Conservation (phyloP, 1,284 basidiomycete genomes). For the Coriolopsis trogii region DNA sequence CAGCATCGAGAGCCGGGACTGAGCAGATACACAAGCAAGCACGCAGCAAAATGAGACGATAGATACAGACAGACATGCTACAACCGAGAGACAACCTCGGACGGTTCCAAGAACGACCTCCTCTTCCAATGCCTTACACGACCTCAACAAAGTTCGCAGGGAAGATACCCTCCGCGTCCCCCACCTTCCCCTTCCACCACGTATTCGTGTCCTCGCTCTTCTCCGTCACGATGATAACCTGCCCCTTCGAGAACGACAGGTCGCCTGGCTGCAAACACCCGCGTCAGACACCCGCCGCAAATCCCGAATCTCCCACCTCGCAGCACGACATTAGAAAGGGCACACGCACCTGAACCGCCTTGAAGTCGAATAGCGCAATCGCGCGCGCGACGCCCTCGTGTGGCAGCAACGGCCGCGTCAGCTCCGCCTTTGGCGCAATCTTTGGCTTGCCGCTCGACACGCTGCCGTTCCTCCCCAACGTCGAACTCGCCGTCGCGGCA, state of each 20-base stretch:
- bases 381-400: constrained; percentile 71
- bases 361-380: constrained; percentile 80
- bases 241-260: constrained; percentile 82
- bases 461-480: constrained; percentile 18
- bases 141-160: constrained; percentile 60
- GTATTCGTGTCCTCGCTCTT: constrained; percentile 79
- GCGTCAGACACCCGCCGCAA: neutral
- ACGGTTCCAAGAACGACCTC: too few species aligned
- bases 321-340: neutral
- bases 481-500: constrained; percentile 17
- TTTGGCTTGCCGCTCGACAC: constrained; percentile 33
- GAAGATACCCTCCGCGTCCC: constrained; percentile 50
- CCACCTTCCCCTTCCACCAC: constrained; percentile 74
- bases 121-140: too few species aligned
- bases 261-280: constrained; percentile 64
- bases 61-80: neutral
- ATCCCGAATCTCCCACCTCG: neutral
- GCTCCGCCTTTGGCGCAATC: constrained; percentile 52
- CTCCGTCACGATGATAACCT: constrained; percentile 76
- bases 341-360: constrained; percentile 62
- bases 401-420: constrained; percentile 48
- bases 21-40: neutral
- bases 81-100: too few species aligned
- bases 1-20: neutral
- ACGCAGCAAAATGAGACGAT: neutral